Conservation (phyloP, 116 monocot species). For the Zostera marina region DNA sequence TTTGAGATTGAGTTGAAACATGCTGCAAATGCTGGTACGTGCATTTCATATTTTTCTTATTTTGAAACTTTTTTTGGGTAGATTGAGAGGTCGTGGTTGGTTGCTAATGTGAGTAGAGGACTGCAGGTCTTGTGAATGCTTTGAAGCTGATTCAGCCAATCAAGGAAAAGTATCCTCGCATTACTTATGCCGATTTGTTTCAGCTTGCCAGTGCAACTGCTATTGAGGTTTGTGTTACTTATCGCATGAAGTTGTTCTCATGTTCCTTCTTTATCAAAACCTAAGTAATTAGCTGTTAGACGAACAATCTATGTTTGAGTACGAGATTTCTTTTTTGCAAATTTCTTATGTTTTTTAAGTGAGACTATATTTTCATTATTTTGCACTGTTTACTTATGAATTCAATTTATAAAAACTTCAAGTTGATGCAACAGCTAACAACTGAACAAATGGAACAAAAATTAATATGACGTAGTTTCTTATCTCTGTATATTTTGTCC, state of each 20-base stretch:
- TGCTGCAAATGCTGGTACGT: conserved; percentile 85
- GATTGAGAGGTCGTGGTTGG: too few species aligned
- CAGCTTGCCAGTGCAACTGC: conserved; percentile 96
- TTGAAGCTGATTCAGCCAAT: conserved; percentile 84
- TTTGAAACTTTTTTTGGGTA: background rate
- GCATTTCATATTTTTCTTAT: background rate
- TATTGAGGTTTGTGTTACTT: conserved; percentile 44
- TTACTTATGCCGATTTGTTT: conserved; percentile 89
- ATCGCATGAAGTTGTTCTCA: background rate
- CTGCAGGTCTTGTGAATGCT: conserved; percentile 80
- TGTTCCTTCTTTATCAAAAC: background rate
- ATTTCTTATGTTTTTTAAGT: too few species aligned
- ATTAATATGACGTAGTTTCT: too few species aligned
- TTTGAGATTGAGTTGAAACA: conserved; percentile 85
- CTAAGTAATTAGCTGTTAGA: too few species aligned
- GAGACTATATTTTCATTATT: too few species aligned
- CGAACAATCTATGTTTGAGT: too few species aligned
- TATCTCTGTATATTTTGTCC: background rate
- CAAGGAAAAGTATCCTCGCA: conserved; percentile 75
- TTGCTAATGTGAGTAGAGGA: background rate
- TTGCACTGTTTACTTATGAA: background rate
- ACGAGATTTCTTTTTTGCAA: too few species aligned
- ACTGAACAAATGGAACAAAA: background rate
- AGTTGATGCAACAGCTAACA: too few species aligned
- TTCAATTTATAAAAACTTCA: background rate